Base-by-base conservation (phyloP, 139 green algal species). In the Chlorella vulgaris region DNA sequence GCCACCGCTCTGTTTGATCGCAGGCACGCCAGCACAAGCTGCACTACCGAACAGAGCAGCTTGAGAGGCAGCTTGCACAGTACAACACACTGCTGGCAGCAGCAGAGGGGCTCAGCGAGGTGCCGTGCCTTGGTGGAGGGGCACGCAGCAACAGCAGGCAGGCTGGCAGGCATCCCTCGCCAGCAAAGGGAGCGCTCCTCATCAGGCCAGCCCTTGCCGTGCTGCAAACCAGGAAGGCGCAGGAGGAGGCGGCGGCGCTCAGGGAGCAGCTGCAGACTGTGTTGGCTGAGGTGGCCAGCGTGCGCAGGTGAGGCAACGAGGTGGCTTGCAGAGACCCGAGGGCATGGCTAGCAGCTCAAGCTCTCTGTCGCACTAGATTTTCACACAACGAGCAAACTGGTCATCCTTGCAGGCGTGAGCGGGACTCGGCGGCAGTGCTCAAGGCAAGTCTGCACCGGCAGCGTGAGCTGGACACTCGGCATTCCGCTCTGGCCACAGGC, bases 1-100 rank as follows among this genome's bases (percentile, higher is more conserved):
- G n/a, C n/a, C n/a, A 31, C 2, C 21, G 2, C 39, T 10, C 31
- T 26, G 7, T 24, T 33, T 15, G 39, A 15, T 7, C n/a, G 10
- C 71, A 78, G 71, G 53, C 73, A 7, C 35, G 42, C 53, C 73
- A 79, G 33, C 31, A 29, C 7, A 35, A 65, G 76, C 76, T 82
- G 76, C 42, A 75, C 29, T 51, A 51, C 42, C 53, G 73, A 2
- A 35, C 62, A 0, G 47, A 77, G 35, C 36, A 43, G 33, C 65
- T 83, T 65, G 62, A 83, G 77, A 65, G 76, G 65, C 77, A 76
- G 77, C 43, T 83, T 7, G 66, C 65, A 8, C 8, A 76, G 50
- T 74, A 69, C 55, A 76, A 60, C 50, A 50, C 47, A 19, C 36
- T 83, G 65, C 65, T 83, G 24, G 58, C 47, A 22, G 38, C 50